Evolutionary conservation across 2,329 filamentous ascomycete genomes (phyloP), one percentile per base, ranked within the genome.

Genomic region (Alternaria consortialis): DNA sequence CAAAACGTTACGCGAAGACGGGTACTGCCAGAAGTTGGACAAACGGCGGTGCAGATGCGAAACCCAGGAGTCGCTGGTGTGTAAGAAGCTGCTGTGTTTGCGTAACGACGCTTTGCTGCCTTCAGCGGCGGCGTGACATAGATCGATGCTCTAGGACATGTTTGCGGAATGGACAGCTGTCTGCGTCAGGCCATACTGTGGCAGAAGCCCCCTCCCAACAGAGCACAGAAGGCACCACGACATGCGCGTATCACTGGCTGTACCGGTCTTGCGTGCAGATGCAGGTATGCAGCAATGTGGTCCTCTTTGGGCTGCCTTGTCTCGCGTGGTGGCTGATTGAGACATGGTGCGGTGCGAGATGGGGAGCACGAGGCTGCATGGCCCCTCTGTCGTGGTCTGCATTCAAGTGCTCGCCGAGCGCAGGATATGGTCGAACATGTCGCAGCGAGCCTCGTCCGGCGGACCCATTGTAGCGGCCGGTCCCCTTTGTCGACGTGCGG

Each of bases 1-100:
- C 53, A 44, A 51, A 47, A 55, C 56, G 74, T 76, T 68, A 66
- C 68, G 74, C 74, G 63, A 69, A 68, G 73, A 74, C 72, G 74
- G 72, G 65, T 52, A 51, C 51, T 58, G 64, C 59, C 63, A 39
- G 69, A 56, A 58, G 66, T 60, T 59, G 58, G 66, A 68, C 50
- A 66, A 76, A 76, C 73, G 74, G 73, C 60, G 70, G 62, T 73
- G 73, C 72, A 75, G 72, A 53, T 57, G 63, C 56, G 63, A 66
- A 67, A 67, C 63, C 34, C 27, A 42, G 50, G 48, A 44, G 55
- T 56, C 39, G 66, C 58, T 63, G 55, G 42, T 59, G 63, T 65
- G 50, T 52, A 53, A 53, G 57, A 63, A 63, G 53, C 39, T 60
- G 58, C 36, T 17, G 64, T 58, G 57, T 39, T 37, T 40, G 58